Evolutionary conservation across 768 basidiomycete species (phyloP).

Genomic region (Leccinum subtestaceum): DNA sequence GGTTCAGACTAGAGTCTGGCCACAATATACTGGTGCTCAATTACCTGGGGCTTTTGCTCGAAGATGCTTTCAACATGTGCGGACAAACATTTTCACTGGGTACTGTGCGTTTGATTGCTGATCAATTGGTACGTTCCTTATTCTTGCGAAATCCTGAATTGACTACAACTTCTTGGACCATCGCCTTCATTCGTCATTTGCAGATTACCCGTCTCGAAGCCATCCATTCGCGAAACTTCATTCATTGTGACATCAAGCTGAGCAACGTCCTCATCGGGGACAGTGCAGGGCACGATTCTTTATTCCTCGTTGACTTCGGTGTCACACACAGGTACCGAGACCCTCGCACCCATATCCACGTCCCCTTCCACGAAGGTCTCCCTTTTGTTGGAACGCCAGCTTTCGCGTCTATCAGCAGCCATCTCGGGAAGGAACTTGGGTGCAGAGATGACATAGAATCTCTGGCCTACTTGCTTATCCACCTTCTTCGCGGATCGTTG

Average conservation of each 20-base stretch:
- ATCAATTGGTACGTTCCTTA: background rate
- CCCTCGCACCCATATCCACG: background rate
- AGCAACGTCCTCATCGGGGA: background rate
- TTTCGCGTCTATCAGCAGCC: background rate
- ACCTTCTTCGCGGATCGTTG: background rate
- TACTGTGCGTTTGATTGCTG: background rate
- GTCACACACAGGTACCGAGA: background rate
- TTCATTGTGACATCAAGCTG: background rate
- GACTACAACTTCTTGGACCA: background rate
- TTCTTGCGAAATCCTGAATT: no score
- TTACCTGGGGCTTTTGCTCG: background rate
- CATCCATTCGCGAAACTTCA: background rate
- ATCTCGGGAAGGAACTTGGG: background rate
- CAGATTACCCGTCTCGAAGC: background rate
- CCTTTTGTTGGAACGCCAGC: background rate
- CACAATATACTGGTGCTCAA: background rate
- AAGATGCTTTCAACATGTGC: background rate
- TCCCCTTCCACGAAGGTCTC: background rate
- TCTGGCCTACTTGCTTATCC: background rate
- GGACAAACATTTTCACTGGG: background rate
- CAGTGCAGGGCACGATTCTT: background rate
- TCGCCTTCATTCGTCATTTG: background rate
- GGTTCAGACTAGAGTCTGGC: background rate
- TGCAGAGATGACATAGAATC: background rate
- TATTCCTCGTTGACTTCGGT: background rate